Evolutionary conservation across 345 rosid genomes (phyloP).

Genomic region (Bretschneidera sinensis): DNA sequence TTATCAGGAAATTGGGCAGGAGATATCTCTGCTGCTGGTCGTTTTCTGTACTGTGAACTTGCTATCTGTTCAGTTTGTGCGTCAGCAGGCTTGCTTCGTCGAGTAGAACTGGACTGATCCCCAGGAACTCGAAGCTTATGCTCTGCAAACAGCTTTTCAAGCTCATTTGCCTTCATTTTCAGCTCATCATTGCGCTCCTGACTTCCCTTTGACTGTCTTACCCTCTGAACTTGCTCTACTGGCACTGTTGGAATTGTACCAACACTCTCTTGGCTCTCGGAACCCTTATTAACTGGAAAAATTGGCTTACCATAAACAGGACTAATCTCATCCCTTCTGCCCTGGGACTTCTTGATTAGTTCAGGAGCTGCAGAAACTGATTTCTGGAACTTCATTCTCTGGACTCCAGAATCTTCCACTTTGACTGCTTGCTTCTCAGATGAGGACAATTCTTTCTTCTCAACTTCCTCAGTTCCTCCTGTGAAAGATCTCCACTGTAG

Average conservation of each 20-base stretch:
- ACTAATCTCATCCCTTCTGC: slow-evolving; percentile 40
- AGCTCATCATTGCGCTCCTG: slow-evolving; percentile 86
- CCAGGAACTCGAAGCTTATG: slow-evolving; percentile 84
- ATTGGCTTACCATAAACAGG: slow-evolving; percentile 34
- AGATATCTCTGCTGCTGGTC: slow-evolving; percentile 37
- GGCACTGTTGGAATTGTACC: slow-evolving; percentile 20
- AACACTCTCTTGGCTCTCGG: slow-evolving; percentile 41
- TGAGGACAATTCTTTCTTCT: slow-evolving; percentile 32
- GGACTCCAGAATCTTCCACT: slow-evolving; percentile 45
- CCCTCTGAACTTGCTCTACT: slow-evolving; percentile 67
- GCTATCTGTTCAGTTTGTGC: slow-evolving; percentile 39
- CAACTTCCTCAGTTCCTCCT: slow-evolving; percentile 41
- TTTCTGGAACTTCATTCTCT: slow-evolving; percentile 49
- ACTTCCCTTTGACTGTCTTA: slow-evolving; percentile 76
- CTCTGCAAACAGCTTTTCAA: slow-evolving; percentile 88
- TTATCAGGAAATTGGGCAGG: slow-evolving; percentile 38
- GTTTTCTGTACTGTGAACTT: slow-evolving; percentile 38
- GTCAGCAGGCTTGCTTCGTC: slow-evolving; percentile 64
- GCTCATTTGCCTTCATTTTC: slow-evolving; percentile 80
- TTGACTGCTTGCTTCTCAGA: slow-evolving; percentile 32
- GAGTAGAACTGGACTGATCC: slow-evolving; percentile 61
- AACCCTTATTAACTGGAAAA: slow-evolving; percentile 30
- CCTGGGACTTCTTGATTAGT: slow-evolving; percentile 46
- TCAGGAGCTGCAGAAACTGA: slow-evolving; percentile 45
- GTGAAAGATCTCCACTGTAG: slow-evolving; percentile 26